These are phyloP conservation scores for Auricularia heimuer DNA, from an alignment of 768 basidiomycete genomes.

Conservation along the genomic window DNA sequence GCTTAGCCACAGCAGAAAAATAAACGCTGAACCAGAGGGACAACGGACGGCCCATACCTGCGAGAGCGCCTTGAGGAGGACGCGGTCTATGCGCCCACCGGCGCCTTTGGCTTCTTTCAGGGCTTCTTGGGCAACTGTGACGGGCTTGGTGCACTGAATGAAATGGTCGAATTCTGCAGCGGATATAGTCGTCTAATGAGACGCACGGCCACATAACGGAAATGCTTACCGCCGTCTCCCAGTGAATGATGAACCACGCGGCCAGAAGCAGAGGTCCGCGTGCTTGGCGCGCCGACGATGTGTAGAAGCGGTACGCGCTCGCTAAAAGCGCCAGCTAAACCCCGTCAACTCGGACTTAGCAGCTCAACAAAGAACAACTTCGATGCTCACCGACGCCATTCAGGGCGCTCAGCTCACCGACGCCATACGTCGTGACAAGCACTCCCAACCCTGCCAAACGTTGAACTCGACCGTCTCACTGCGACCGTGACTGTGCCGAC, in stretches of 20 bases:
- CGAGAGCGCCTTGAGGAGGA: constrained; percentile 60
- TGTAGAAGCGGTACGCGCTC: constrained; percentile 89
- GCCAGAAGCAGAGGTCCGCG: constrained; percentile 54
- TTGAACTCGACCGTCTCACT: not conserved
- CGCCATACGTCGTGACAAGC: constrained; percentile 83
- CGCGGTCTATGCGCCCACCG: constrained; percentile 64
- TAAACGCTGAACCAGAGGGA: not conserved
- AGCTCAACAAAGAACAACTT: not conserved
- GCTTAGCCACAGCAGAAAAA: not conserved
- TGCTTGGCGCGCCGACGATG: constrained; percentile 75
- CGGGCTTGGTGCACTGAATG: constrained; percentile 58
- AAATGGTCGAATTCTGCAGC: constrained; percentile 56
- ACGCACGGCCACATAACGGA: not conserved
- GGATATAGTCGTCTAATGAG: not conserved
- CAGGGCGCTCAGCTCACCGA: constrained; percentile 85
- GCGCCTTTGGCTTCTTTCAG: constrained; percentile 47
- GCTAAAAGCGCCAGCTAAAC: constrained; percentile 36
- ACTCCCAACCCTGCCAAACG: constrained; percentile 39
- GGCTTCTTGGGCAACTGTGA: constrained; percentile 59
- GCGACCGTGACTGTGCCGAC: not conserved
- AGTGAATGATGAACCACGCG: constrained; percentile 83
- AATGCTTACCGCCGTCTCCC: constrained; percentile 52
- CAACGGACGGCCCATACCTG: constrained; percentile 25
- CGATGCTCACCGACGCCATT: constrained; percentile 56
- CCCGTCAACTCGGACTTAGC: not conserved